Percentiles rank a stretch among this genome's conserved stretches.
Evolutionary conservation across 2,329 filamentous ascomycete species (phyloP).

Genomic region (Pseudopithomyces maydicus): DNA sequence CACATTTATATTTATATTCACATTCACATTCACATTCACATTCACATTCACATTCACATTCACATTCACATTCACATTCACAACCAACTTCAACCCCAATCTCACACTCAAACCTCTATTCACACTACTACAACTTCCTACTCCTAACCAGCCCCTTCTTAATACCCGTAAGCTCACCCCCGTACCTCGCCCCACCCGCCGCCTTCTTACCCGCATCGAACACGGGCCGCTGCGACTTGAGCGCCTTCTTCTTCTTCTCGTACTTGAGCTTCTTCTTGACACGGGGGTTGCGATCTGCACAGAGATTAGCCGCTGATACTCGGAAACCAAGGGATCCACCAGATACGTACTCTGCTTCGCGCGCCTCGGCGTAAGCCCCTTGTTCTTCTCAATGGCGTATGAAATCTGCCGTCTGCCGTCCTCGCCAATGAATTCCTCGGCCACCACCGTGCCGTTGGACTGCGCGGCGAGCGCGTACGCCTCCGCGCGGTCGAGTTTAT

Average conservation of each 20-base stretch:
- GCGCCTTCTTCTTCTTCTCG: conserved; percentile 96
- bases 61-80: no score
- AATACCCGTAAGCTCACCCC: conserved; percentile 92
- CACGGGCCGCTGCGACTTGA: conserved; percentile 80
- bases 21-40: no score
- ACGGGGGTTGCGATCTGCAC: conserved; percentile 75
- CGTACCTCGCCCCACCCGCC: conserved; percentile 70
- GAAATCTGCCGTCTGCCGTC: conserved; percentile 79
- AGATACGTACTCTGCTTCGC: conserved; percentile 74
- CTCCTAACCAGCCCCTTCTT: conserved; percentile 93
- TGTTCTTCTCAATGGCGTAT: conserved; percentile 88
- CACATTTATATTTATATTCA: no score
- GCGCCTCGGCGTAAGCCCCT: conserved; percentile 84
- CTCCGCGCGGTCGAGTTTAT: conserved; percentile 71
- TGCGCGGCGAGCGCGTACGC: conserved; percentile 60
- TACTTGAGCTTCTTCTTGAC: conserved; percentile 99
- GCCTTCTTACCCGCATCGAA: conserved; percentile 83
- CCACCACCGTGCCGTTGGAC: conserved; percentile 65
- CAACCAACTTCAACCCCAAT: no score
- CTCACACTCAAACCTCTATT: no score
- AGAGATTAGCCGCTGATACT: not conserved
- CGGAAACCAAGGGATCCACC: not conserved
- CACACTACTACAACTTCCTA: conserved; percentile 72
- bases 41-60: no score
- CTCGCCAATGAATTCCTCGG: conserved; percentile 71